These are phyloP conservation scores for Paramyrothecium sp. DNA, from an alignment of 2,329 filamentous ascomycete species.

Conservation along the genomic window DNA sequence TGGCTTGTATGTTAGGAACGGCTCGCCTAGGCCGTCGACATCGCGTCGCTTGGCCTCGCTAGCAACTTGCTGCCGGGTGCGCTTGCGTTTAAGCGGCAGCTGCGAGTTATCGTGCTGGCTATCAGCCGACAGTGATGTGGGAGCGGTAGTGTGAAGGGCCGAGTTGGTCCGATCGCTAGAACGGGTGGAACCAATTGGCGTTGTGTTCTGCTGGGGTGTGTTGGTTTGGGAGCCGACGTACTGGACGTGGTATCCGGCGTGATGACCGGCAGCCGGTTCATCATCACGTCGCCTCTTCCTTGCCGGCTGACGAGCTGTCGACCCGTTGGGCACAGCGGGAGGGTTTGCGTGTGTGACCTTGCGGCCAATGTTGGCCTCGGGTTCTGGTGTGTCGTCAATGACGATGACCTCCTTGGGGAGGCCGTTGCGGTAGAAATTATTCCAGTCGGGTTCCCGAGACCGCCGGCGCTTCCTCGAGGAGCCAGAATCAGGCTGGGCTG, in stretches of 20 bases:
- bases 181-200: conserved; percentile 66
- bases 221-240: conserved; percentile 70
- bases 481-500: conserved; percentile 25
- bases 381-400: conserved; percentile 71
- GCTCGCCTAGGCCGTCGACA: conserved; percentile 66
- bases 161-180: conserved; percentile 85
- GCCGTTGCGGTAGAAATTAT: conserved; percentile 79
- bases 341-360: conserved; percentile 34
- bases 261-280: conserved; percentile 45
- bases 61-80: conserved; percentile 77
- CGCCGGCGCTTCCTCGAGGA: conserved; percentile 51
- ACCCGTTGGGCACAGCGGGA: conserved; percentile 25
- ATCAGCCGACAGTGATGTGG: conserved; percentile 71
- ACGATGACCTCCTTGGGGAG: conserved; percentile 83
- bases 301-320: conserved; percentile 46
- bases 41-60: conserved; percentile 81
- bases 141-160: conserved; percentile 78
- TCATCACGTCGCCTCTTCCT: conserved; percentile 74
- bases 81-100: conserved; percentile 86
- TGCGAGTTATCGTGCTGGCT: conserved; percentile 63
- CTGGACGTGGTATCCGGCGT: conserved; percentile 71
- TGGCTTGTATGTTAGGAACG: conserved; percentile 77
- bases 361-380: conserved; percentile 41
- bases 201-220: conserved; percentile 66
- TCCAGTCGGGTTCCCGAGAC: conserved; percentile 71